Conservation (phyloP, 2,329 filamentous ascomycete species). For the Monilinia laxa region DNA sequence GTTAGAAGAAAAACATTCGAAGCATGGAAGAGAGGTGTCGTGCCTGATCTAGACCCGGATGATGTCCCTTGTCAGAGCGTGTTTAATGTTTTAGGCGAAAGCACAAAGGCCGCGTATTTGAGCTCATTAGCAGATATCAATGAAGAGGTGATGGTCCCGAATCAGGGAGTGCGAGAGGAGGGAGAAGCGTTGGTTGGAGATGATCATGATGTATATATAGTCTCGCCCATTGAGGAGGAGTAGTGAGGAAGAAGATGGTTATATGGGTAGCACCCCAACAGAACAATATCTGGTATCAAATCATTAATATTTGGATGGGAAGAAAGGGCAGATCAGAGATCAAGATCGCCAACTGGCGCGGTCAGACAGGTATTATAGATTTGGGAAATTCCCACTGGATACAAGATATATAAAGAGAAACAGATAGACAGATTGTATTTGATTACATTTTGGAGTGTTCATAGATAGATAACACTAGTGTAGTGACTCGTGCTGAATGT, state of each 20-base stretch:
- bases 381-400: too few relatives aligned
- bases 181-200: neutral
- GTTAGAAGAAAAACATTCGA: slow-evolving; percentile 2
- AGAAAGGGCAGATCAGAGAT: neutral
- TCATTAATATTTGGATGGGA: slow-evolving; percentile 8
- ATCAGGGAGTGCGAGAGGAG: neutral
- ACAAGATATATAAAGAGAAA: neutral
- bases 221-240: slow-evolving; percentile 6
- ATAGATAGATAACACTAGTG: neutral
- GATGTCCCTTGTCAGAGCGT: neutral
- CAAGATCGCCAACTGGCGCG: neutral
- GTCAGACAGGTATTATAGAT: neutral
- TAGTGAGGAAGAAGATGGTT: neutral
- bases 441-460: neutral
- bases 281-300: neutral
- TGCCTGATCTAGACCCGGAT: neutral
- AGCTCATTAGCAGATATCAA: neutral
- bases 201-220: neutral
- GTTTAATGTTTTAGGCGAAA: neutral
- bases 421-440: neutral
- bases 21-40: slow-evolving; percentile 17
- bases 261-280: neutral
- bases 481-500: neutral
- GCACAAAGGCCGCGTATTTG: neutral
- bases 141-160: neutral